These are phyloP conservation scores for Lactifluus pinguis DNA, from an alignment of 768 basidiomycete species.

Conservation along the genomic window DNA sequence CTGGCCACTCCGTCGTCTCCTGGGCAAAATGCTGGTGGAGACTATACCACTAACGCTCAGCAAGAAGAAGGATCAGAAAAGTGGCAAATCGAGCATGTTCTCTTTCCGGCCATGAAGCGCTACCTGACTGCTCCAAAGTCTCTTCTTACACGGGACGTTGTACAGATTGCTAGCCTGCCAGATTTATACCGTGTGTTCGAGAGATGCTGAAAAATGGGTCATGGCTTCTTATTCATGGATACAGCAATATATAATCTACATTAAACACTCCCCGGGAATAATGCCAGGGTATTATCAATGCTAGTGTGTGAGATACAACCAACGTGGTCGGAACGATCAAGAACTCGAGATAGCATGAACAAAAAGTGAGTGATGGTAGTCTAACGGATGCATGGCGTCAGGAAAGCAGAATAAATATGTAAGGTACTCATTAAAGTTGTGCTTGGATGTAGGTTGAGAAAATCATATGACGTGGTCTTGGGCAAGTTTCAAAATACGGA, in stretches of 20 bases:
- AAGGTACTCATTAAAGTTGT: not conserved
- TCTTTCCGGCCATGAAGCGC: constrained; percentile 80
- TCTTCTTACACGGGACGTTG: constrained; percentile 62
- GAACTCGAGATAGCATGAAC: constrained; percentile 2
- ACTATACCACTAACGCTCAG: constrained; percentile 22
- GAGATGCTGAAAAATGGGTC: constrained; percentile 47
- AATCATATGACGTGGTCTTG: not conserved
- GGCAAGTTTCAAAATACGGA: no score
- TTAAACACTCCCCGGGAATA: not conserved
- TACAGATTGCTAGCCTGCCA: constrained; percentile 83
- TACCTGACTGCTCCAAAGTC: constrained; percentile 60
- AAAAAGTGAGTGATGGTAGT: not conserved
- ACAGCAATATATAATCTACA: constrained; percentile 10
- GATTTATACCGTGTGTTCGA: constrained; percentile 95
- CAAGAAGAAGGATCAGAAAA: constrained; percentile 46
- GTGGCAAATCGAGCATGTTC: constrained; percentile 86
- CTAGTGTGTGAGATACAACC: not conserved
- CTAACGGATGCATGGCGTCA: not conserved
- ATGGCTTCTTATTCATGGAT: not conserved
- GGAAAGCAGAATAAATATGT: not conserved
- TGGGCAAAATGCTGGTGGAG: not conserved
- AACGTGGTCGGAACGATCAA: constrained; percentile 4
- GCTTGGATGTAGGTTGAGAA: not conserved
- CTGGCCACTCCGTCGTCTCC: constrained; percentile 19
- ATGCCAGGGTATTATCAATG: not conserved